Conservation (phyloP, 352 stramenopile genomes). For the Phytophthora meadii region DNA sequence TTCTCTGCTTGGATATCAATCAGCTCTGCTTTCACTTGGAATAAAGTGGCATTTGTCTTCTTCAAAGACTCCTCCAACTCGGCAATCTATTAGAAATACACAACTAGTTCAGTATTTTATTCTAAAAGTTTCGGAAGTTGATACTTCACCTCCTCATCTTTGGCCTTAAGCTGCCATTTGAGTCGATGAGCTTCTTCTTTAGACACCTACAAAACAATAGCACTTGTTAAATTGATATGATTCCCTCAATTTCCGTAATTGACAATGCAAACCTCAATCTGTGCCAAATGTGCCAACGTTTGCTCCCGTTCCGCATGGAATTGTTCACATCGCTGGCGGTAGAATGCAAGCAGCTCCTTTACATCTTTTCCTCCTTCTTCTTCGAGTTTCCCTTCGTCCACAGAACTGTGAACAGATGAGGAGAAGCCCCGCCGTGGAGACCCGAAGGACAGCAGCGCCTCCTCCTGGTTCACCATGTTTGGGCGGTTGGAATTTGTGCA, state of each 20-base stretch:
- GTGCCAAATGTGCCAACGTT: conserved; percentile 57
- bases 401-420: conserved; percentile 21
- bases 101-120: conserved; percentile 6
- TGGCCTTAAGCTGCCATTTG: conserved; percentile 75
- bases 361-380: conserved; percentile 20
- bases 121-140: not conserved
- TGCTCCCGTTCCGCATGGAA: conserved; percentile 71
- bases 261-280: conserved; percentile 51
- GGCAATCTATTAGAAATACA: conserved; percentile 42
- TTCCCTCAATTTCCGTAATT: not conserved
- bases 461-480: conserved; percentile 31
- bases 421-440: conserved; percentile 52
- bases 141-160: conserved; percentile 64
- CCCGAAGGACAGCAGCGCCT: conserved; percentile 64
- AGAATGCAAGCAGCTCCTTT: conserved; percentile 61
- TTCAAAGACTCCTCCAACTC: conserved; percentile 68
- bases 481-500: conserved; percentile 18
- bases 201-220: conserved; percentile 48
- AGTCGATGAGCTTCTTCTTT: conserved; percentile 79
- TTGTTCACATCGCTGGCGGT: conserved; percentile 66
- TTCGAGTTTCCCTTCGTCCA: conserved; percentile 16
- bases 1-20: conserved; percentile 73
- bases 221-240: conserved; percentile 4
- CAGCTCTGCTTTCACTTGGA: conserved; percentile 67
- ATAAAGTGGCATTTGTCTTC: conserved; percentile 63